phyloP scores from a whole-genome alignment of 805 yeast species.

The Nakazawaea peltata region DNA sequence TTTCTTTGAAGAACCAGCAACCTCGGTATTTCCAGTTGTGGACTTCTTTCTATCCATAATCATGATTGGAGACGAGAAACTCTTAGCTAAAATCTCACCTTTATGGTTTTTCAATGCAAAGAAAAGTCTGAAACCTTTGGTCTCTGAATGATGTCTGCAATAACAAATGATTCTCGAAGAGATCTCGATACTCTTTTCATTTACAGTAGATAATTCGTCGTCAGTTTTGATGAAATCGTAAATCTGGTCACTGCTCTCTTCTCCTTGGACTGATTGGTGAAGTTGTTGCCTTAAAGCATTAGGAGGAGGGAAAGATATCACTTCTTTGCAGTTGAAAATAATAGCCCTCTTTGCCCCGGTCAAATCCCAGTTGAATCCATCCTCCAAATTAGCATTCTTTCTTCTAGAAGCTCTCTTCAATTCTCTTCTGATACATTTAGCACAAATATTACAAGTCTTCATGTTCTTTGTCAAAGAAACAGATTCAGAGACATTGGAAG shows the following conservation, averaged over 20 bases:
- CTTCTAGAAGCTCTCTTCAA: conserved; percentile 90
- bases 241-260: conserved; percentile 3
- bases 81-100: conserved; percentile 63
- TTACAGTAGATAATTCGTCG: conserved; percentile 20
- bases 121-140: conserved; percentile 73
- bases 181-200: conserved; percentile 34
- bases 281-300: not conserved
- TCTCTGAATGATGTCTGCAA: conserved; percentile 90
- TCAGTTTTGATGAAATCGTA: conserved; percentile 16
- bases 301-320: conserved; percentile 65
- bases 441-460: conserved; percentile 65
- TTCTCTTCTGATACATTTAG: conserved; percentile 87
- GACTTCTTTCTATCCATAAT: conserved; percentile 92
- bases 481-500: conserved; percentile 1
- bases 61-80: conserved; percentile 67
- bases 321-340: conserved; percentile 86
- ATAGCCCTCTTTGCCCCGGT: conserved; percentile 72
- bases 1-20: not conserved
- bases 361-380: conserved; percentile 72
- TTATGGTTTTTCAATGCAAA: conserved; percentile 56
- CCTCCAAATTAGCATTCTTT: conserved; percentile 70
- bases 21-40: conserved; percentile 14
- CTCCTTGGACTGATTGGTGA: too few species aligned
- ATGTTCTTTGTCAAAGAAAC: conserved; percentile 8
- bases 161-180: conserved; percentile 85